Conservation (phyloP, 371 early-diverging fungal species). For the Chytridiales sp. region DNA sequence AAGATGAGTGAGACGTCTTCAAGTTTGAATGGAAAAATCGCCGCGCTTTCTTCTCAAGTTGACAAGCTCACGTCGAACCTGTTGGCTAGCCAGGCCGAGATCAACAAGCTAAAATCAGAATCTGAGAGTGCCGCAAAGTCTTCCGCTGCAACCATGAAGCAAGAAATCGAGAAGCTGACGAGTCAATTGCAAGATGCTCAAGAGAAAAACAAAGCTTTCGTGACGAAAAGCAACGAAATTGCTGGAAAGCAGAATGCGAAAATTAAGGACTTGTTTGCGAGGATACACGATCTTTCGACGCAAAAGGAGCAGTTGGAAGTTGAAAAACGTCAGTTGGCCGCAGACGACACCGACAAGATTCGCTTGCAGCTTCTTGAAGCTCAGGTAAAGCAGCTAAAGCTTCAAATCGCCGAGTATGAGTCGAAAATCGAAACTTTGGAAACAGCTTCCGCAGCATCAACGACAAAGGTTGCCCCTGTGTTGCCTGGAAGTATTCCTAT, state of each 20-base stretch:
- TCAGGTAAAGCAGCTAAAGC: no score
- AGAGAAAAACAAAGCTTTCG: background rate
- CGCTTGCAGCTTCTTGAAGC: no score
- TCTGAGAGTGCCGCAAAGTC: background rate
- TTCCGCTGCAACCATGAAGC: background rate
- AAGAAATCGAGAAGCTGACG: no score
- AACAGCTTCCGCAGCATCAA: no score
- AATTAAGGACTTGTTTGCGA: background rate
- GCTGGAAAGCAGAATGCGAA: background rate
- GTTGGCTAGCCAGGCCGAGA: background rate
- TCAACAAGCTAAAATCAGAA: background rate
- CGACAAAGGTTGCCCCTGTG: no score
- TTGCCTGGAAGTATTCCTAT: no score
- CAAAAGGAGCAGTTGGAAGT: no score
- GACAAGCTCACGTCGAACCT: slow-evolving; percentile 2
- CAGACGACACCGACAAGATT: no score
- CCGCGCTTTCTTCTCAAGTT: slow-evolving; percentile 2
- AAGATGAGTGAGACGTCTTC: slow-evolving; percentile 1
- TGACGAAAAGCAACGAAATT: background rate
- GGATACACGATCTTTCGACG: background rate
- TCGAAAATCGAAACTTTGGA: no score
- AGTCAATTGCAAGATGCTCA: background rate
- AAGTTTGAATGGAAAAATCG: slow-evolving; percentile 3
- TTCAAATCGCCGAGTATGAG: no score
- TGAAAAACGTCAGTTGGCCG: no score